Percentiles rank a stretch among this genome's conserved stretches.
Conservation (phyloP, 164 flowering plant genomes). For the Platanus orientalis region DNA sequence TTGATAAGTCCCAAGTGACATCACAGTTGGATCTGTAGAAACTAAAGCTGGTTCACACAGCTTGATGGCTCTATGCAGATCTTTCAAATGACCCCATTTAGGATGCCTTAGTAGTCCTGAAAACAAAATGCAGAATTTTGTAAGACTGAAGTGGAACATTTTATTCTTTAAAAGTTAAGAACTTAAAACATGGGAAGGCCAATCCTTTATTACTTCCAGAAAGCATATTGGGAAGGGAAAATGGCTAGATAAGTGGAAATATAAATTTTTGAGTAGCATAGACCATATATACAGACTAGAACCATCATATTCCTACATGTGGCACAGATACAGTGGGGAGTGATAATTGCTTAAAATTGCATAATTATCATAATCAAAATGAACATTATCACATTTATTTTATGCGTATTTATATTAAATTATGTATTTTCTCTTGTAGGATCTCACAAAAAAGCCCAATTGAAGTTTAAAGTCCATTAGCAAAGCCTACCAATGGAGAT, state of each 20-base stretch:
- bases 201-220: neutral
- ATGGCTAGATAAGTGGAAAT: neutral
- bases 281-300: neutral
- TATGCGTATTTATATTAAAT: too few relatives aligned
- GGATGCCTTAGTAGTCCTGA: conserved; percentile 72
- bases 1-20: conserved; percentile 49
- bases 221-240: neutral
- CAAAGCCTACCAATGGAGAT: too few relatives aligned
- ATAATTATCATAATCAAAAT: too few relatives aligned
- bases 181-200: neutral
- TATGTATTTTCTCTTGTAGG: too few relatives aligned
- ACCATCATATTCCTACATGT: neutral
- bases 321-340: neutral
- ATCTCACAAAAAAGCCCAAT: too few relatives aligned
- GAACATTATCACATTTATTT: too few relatives aligned
- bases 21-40: conserved; percentile 55
- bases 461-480: too few relatives aligned
- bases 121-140: conserved; percentile 1
- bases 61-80: conserved; percentile 83
- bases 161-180: neutral
- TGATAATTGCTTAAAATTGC: too few relatives aligned
- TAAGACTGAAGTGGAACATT: neutral
- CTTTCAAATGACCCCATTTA: conserved; percentile 82
- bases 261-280: neutral
- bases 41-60: conserved; percentile 75